Percentiles rank a stretch among this genome's conserved stretches.
Conservation (phyloP, 169 alveolate genomes). For the Plasmodium sp. region DNA sequence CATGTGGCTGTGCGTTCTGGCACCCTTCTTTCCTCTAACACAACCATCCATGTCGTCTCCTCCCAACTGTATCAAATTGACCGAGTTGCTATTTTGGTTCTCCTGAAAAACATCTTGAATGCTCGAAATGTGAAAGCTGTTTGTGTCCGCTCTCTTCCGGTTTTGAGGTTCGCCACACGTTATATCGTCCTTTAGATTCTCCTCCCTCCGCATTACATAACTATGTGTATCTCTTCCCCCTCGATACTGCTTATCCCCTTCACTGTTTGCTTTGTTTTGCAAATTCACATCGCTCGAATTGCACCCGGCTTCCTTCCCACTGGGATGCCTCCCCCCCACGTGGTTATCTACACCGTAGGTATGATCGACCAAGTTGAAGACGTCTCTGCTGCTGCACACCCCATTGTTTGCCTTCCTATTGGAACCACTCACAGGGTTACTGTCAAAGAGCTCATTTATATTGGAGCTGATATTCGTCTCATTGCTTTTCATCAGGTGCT, state of each 20-base stretch:
- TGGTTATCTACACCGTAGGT: not conserved
- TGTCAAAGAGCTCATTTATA: constrained; percentile 21
- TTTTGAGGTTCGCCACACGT: not conserved
- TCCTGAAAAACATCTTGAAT: constrained; percentile 33
- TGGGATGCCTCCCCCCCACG: not conserved
- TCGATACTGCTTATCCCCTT: not conserved
- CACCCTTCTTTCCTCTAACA: not conserved
- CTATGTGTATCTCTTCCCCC: not conserved
- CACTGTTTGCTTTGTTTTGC: not conserved
- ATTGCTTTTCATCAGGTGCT: not conserved
- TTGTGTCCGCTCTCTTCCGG: not conserved
- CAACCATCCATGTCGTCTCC: not conserved
- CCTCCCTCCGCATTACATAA: no score
- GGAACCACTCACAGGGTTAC: not conserved
- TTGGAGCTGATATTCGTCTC: constrained; percentile 17
- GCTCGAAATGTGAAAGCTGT: not conserved
- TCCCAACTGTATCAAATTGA: not conserved
- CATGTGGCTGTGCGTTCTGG: not conserved
- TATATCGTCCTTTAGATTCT: not conserved
- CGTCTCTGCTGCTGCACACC: not conserved
- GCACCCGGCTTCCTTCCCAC: not conserved
- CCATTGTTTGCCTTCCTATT: not conserved
- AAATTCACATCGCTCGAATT: not conserved
- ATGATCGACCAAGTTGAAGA: not conserved
- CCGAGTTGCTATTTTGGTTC: not conserved